phyloP scores from a whole-genome alignment of 177 flowering plant genomes.

The Vitis hybrid region DNA sequence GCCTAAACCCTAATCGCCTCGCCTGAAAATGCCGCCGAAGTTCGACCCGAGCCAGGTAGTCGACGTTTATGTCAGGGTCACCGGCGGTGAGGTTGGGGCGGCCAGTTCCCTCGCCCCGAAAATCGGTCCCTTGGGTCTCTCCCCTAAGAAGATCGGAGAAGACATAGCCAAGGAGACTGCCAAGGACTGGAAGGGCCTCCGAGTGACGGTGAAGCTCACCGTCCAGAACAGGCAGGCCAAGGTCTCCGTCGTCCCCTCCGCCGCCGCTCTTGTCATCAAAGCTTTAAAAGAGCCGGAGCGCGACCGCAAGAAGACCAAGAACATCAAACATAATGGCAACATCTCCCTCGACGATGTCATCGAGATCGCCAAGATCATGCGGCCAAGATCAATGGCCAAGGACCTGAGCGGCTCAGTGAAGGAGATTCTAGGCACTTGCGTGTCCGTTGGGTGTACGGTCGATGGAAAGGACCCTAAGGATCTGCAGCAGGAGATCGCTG shows the following conservation, averaged over 20 bases:
- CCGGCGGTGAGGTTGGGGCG: conserved; percentile 56
- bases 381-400: conserved; percentile 49
- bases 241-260: conserved; percentile 52
- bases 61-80: conserved; percentile 48
- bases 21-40: conserved; percentile 44
- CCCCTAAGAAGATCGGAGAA: conserved; percentile 55
- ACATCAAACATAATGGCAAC: conserved; percentile 49
- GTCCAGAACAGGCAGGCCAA: conserved; percentile 56
- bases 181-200: conserved; percentile 54
- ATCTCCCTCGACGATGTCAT: conserved; percentile 44
- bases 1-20: not conserved
- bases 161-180: conserved; percentile 59
- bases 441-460: conserved; percentile 51
- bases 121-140: conserved; percentile 53
- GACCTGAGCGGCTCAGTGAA: conserved; percentile 41
- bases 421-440: conserved; percentile 54
- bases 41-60: conserved; percentile 48
- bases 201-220: conserved; percentile 51
- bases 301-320: conserved; percentile 49
- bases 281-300: conserved; percentile 53
- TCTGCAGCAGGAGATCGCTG: conserved; percentile 40
- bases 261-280: conserved; percentile 52
- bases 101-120: conserved; percentile 51
- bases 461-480: conserved; percentile 54
- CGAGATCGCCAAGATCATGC: conserved; percentile 49